Evolutionary conservation across 208 protist species (phyloP), one percentile per base, ranked within the genome.

Genomic region (Trypanosoma brucei): DNA sequence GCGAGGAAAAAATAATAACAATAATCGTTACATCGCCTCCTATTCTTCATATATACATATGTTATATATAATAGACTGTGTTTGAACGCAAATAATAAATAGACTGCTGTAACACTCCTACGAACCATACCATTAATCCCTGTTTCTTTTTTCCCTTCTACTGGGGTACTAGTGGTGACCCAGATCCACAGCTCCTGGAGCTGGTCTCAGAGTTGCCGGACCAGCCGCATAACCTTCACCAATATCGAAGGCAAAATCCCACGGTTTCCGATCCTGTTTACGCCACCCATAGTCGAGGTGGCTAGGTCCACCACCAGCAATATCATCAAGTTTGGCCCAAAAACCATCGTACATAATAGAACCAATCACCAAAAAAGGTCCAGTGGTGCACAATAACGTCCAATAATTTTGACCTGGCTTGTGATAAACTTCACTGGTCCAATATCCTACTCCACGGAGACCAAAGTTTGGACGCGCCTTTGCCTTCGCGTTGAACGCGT

Each of bases 391-490:
- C 6, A 94, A 31, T 4, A 61, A 68, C 61, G 75, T 79, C 88
- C 88, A 91, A 73, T 88, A 90, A 69, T 85, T 90, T 55, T 90
- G 79, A 5, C 82, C 80, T 31, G 77, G 74, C 66, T 85, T 91
- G 74, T 85, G 79, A 63, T 94, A 91, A 53, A 86, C 78, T 62
- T 94, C 84, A 67, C 81, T 90, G 52, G 81, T 82, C 70, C 74
- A 86, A 73, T 79, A 93, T 22, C 88, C 88, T 22, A 91, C 84
- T 54, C 85, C 85, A 38, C 80, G 79, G 55, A 91, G 76, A 61
- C 88, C 88, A 69, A 94, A 94, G 68, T 94, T 94, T 50, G 88
- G 88, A 37, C 88, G 76, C 7, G 88, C 88, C 75, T 94, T 94
- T 4, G 88, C 88, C 68, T 91, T 88, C 54, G 71, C 73, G 70